Evolutionary conservation across 2,329 filamentous ascomycete species (phyloP), one percentile per base, ranked within the genome.

Genomic region (Cercospora citrullina): DNA sequence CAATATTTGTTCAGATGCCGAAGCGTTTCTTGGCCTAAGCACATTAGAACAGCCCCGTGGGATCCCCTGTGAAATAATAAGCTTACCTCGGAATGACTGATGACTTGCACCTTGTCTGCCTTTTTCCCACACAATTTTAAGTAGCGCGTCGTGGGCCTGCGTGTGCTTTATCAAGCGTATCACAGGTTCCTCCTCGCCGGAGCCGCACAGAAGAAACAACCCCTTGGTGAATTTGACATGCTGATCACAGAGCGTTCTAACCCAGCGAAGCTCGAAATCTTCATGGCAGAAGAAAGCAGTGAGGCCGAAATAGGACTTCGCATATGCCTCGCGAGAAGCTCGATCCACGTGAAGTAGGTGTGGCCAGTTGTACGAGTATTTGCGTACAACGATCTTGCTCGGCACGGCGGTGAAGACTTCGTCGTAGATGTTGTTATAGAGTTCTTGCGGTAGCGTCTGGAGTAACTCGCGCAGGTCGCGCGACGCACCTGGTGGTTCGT

Each of bases 241-340:
- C 0, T 42, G 16, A n/a, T n/a, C 6, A 42, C 36, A 42, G 5
- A 42, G 36, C 36, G 36, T 42, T 14, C 6, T 42, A 16, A 42
- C 6, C 36, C 36, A 42, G 36, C 36, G 36, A n/a, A n/a, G 1
- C 36, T 42, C 36, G 36, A n/a, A 42, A n/a, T 3, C 3, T 0
- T 16, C 16, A n/a, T 6, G 5, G 36, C 16, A n/a, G 36, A 42
- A n/a, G 36, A 42, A n/a, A n/a, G 36, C n/a, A 42, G 6, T 42
- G 36, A 42, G 36, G 7, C 30, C 42, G 48, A 58, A 67, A 36
- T 59, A 67, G 67, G 77, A 78, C 76, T 39, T 33, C 4, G 64
- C 64, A n/a, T 28, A 61, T 9, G 31, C 16, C 26, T 36, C 39
- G 26, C 64, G 64, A 39, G 65, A 39, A 9, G 48, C 60, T 51